These are phyloP conservation scores for Chlorella sp. DNA, from an alignment of 139 green algal species.

Conservation along the genomic window DNA sequence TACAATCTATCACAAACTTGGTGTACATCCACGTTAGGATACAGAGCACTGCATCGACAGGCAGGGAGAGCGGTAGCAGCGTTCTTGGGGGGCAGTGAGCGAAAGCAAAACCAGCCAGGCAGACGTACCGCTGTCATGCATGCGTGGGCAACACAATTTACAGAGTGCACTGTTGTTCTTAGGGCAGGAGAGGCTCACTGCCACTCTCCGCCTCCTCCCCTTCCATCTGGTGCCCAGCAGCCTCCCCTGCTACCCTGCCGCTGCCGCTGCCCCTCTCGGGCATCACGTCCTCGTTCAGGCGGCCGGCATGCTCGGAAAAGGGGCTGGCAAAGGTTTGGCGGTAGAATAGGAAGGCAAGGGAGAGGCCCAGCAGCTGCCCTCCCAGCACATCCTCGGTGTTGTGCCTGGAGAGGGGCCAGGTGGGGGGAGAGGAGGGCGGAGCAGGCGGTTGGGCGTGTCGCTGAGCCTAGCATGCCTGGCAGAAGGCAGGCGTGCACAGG, in stretches of 20 bases:
- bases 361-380: neutral
- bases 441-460: no score
- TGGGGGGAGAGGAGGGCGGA: neutral
- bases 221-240: neutral
- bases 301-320: neutral
- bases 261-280: no score
- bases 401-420: neutral
- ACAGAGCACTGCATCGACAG: no score
- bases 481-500: neutral
- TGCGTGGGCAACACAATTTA: no score
- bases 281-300: neutral
- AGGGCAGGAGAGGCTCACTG: neutral
- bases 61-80: no score
- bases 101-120: no score
- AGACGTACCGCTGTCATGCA: no score
- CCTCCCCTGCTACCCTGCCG: neutral
- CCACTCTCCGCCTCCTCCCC: neutral
- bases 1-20: no score
- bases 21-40: no score
- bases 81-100: no score
- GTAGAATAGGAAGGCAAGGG: neutral
- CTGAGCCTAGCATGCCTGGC: no score
- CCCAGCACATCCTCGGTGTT: neutral
- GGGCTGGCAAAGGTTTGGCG: conserved; percentile 19
- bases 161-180: neutral